Evolutionary conservation across 164 flowering plant species (phyloP).

Genomic region (Aristolochia californica): DNA sequence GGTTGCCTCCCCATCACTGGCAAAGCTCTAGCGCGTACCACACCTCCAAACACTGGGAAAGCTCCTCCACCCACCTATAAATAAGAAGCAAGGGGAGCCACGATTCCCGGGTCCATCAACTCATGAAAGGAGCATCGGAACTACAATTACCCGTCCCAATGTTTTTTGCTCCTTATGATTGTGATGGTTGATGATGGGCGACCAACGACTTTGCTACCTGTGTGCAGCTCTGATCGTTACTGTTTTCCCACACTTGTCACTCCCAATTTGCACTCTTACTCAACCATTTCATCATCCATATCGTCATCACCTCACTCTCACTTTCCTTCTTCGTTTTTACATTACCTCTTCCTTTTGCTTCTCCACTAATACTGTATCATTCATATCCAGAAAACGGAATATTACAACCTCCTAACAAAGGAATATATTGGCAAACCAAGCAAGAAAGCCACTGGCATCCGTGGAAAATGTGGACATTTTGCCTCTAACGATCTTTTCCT

Average conservation of each 20-base stretch:
- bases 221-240: not conserved
- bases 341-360: not conserved
- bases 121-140: slow-evolving; percentile 47
- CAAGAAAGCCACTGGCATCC: no score
- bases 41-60: slow-evolving; percentile 17
- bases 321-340: not conserved
- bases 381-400: no score
- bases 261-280: slow-evolving; percentile 31
- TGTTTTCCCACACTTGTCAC: slow-evolving; percentile 1
- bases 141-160: slow-evolving; percentile 32
- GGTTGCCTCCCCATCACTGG: slow-evolving; percentile 78
- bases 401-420: no score
- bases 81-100: slow-evolving; percentile 12
- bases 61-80: slow-evolving; percentile 41
- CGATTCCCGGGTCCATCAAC: slow-evolving; percentile 23
- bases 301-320: slow-evolving; percentile 27
- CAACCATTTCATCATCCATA: slow-evolving; percentile 35
- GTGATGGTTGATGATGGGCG: slow-evolving; percentile 24
- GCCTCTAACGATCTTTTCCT: no score
- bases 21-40: not conserved
- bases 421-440: no score
- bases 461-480: no score
- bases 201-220: slow-evolving; percentile 1
- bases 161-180: slow-evolving; percentile 15
- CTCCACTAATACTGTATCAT: not conserved